Percentiles rank a stretch among this genome's conserved stretches.
Conservation (phyloP, 768 basidiomycete genomes). For the Lactarius hengduanensis region DNA sequence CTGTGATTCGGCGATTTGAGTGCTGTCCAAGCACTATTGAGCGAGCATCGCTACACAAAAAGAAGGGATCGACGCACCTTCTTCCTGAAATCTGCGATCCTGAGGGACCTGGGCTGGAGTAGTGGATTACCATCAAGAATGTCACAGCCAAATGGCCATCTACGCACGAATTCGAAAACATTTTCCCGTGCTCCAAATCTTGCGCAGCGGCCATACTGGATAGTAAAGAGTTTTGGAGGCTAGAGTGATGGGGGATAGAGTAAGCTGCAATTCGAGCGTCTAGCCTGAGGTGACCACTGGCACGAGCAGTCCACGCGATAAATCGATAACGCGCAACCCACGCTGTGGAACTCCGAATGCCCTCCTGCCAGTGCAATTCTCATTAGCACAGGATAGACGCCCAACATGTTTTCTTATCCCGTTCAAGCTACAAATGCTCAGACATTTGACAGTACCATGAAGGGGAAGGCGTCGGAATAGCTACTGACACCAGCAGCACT, state of each 20-base stretch:
- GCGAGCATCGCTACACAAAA: neutral
- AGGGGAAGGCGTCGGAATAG: no score
- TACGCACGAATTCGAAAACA: neutral
- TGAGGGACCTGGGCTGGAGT: neutral
- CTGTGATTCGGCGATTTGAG: neutral
- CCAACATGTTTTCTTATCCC: no score
- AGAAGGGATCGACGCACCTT: neutral
- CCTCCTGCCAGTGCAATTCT: no score
- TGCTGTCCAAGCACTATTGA: neutral
- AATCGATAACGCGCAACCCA: no score
- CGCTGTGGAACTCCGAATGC: no score
- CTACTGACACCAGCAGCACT: no score
- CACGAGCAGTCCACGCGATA: no score
- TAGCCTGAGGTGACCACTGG: no score
- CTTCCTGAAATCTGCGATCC: neutral
- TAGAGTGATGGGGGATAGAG: neutral
- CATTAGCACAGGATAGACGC: no score
- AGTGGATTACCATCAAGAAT: neutral
- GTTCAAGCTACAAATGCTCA: no score
- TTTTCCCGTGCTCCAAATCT: neutral
- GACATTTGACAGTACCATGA: constrained; percentile 45
- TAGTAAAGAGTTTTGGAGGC: neutral
- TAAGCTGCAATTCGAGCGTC: neutral
- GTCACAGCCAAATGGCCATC: neutral
- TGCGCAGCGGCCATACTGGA: neutral